Base-by-base conservation (phyloP, 306 rosid species). In the Carpinus viminea region DNA sequence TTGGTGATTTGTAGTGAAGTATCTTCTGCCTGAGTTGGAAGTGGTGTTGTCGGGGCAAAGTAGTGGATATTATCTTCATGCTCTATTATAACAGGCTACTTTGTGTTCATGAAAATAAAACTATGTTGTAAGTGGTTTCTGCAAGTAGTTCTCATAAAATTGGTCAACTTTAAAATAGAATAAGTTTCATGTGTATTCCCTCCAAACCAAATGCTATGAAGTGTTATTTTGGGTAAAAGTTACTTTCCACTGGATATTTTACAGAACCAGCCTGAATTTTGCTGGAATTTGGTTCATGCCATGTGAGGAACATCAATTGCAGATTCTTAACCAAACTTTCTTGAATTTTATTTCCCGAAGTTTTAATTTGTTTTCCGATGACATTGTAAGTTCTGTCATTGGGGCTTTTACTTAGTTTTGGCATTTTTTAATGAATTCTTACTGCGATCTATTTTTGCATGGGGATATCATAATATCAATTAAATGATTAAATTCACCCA, bases 41-140 rank as follows among this genome's bases (percentile, higher is more conserved):
- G 48, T 59, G 85, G 75, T 79, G 59, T 18, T 80, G 78, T 41
- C 74, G 76, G 60, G 79, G 61, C 52, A 52, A 4, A 52, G n/a
- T 13, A 52, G 18, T 16, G 4, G n/a, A 52, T 52, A 4, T 52
- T 52, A 52, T 52, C 55, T 52, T 52, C 18, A 52, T 52, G 5
- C 11, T 13, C 56, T 17, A 8, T 13, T 17, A 53, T 53, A 53
- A 15, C 1, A 5, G 26, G 61, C 28, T 16, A 13, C 15, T n/a
- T 56, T 56, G 20, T n/a, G 12, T 56, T 56, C 62, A 56, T 18
- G 26, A 26, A 53, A 74, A 17, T 78, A 24, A 78, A 70, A 28
- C 70, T 34, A 54, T 64, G 52, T 47, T 74, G 45, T 54, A 20
- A 68, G 69, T 31, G 48, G 59, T 36, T 74, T 74, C 74, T 51